These are phyloP conservation scores for Oropetium thomaeum DNA, from an alignment of 176 grass and related monocot species.

Conservation along the genomic window DNA sequence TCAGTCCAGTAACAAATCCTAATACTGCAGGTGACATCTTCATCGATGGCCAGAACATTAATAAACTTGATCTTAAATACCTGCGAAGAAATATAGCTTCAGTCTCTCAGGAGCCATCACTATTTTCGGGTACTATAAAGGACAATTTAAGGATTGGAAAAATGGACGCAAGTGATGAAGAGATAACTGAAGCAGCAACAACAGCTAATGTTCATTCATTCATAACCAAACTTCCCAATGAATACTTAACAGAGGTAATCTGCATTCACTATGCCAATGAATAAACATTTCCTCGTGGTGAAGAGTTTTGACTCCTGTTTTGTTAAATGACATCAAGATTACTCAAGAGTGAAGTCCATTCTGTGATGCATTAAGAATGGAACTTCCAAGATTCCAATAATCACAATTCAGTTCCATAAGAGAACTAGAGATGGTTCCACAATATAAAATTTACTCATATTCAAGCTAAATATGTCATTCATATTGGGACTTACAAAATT, in stretches of 20 bases:
- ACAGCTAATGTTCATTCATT: conserved; percentile 56
- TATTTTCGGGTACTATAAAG: conserved; percentile 53
- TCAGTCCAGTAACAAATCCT: conserved; percentile 1
- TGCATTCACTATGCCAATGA: neutral
- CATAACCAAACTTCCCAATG: conserved; percentile 47
- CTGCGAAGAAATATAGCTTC: conserved; percentile 49
- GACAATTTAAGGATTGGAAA: conserved; percentile 57
- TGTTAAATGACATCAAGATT: conserved; percentile 2
- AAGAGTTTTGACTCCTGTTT: neutral
- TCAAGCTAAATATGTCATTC: neutral
- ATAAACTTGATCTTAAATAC: conserved; percentile 36
- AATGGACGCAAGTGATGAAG: conserved; percentile 40
- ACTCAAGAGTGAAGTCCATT: neutral
- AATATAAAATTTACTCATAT: neutral
- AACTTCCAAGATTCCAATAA: conserved; percentile 13
- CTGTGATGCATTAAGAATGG: neutral
- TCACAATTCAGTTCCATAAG: neutral
- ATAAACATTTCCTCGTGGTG: neutral
- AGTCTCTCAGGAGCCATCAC: conserved; percentile 49
- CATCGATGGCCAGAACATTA: conserved; percentile 49
- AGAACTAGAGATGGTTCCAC: conserved; percentile 12
- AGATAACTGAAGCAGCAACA: conserved; percentile 44
- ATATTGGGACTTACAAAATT: neutral
- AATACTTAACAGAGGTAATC: conserved; percentile 52
- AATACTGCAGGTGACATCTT: conserved; percentile 32